Base-by-base conservation (phyloP, 148 eudicot genomes). In the Silene conica region DNA sequence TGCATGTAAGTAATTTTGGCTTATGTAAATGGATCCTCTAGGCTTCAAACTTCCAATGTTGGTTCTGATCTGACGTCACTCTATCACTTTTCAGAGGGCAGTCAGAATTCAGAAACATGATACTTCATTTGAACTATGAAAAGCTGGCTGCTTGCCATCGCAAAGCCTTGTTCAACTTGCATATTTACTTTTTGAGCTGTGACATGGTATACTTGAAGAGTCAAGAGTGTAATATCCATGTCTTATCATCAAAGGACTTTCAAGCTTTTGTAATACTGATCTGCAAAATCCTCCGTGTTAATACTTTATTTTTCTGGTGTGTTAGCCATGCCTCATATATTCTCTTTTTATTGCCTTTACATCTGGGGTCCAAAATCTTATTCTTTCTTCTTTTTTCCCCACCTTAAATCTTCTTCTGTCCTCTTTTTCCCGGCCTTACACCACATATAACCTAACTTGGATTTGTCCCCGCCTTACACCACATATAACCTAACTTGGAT, bases 401-500 rank as follows among this genome's bases (percentile, higher is more conserved):
- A 67, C 55, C 71, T 67, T 5, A 48, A 34, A 38, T 38, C 43
- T 38, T 38, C 41, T 2, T 45, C 70, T 22, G 4, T 68, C 16
- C 72, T 28, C 55, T 20, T 67, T 19, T 43, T 19, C 20, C 14
- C 55, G 25, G 43, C 55, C 71, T 67, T 5, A 48, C 31, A 21
- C 21, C 58, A 46, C n/a, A 28, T 46, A 31, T 69, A 28, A 69
- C 22, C 57, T 12, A 56, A 48, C 58, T 50, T 22, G 19, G 58
- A 46, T 50, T 69, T 69, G 38, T 23, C 52, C 52, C 72, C 72
- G 72, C 72, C 71, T 67, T 5, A 48, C 31, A 21, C 21, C 58
- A 46, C n/a, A 28, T 46, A 31, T 69, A 28, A 69, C 22, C 57
- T 12, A 56, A 48, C 58, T 50, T 22, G 19, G 58, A 46, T 50